These are phyloP conservation scores for Mimosa pudica DNA, from an alignment of 306 rosid genomes.

Conservation along the genomic window DNA sequence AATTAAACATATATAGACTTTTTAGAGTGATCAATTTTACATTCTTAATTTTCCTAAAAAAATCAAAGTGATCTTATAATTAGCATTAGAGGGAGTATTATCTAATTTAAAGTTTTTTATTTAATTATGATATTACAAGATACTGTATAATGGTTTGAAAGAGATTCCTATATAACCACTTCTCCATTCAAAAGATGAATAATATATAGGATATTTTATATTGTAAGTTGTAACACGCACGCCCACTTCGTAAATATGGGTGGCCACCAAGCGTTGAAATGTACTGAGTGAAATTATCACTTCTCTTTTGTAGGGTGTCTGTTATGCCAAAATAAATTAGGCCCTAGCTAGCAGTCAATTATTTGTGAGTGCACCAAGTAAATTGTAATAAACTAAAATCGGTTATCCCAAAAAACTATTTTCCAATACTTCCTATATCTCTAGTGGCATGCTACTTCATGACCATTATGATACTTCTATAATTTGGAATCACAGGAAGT, in stretches of 20 bases:
- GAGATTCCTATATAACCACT: background rate
- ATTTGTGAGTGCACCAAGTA: background rate
- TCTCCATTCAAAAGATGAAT: background rate
- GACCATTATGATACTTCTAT: slow-evolving; percentile 14
- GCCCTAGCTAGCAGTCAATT: background rate
- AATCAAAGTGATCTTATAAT: too few species aligned
- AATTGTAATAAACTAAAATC: too few species aligned
- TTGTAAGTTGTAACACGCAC: background rate
- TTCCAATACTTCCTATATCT: background rate
- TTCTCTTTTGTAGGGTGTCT: background rate
- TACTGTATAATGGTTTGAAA: background rate
- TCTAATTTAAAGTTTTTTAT: too few species aligned
- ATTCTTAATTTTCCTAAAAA: too few species aligned
- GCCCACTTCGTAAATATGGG: background rate
- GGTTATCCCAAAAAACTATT: too few species aligned
- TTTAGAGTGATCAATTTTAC: too few species aligned
- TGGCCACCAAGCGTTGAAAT: background rate
- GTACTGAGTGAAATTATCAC: background rate
- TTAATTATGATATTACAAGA: background rate
- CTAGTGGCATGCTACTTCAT: slow-evolving; percentile 25
- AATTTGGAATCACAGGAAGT: slow-evolving; percentile 35
- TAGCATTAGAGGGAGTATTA: background rate
- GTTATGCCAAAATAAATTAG: background rate
- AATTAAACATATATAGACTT: too few species aligned
- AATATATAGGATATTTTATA: background rate